Conservation (phyloP, 805 yeast species). For the Cyberlindnera amylophila region DNA sequence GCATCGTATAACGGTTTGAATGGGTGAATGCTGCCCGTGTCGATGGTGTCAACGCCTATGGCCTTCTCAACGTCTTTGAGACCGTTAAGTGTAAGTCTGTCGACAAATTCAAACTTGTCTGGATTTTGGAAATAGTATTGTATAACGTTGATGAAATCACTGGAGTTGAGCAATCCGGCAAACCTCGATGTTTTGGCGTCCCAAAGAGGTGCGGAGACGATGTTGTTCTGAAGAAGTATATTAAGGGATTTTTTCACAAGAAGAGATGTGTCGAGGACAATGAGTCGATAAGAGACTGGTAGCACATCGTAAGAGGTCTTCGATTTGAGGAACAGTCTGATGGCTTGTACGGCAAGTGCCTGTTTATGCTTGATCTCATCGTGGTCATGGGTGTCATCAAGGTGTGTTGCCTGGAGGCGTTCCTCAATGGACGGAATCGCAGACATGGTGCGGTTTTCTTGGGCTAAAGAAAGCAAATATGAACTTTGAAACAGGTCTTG, state of each 20-base stretch:
- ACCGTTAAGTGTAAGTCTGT: conserved; percentile 79
- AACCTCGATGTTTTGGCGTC: conserved; percentile 82
- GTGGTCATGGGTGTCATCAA: conserved; percentile 7
- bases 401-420: conserved; percentile 24
- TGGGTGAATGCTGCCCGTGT: conserved; percentile 86
- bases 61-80: conserved; percentile 82
- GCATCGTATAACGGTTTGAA: conserved; percentile 87
- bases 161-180: conserved; percentile 89
- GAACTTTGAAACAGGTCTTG: no score
- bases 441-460: conserved; percentile 3
- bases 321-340: conserved; percentile 76
- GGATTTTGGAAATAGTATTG: conserved; percentile 90
- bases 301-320: conserved; percentile 95
- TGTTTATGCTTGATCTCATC: conserved; percentile 35
- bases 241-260: conserved; percentile 87
- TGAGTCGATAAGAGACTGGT: conserved; percentile 89
- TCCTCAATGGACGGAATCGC: conserved; percentile 24
- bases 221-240: conserved; percentile 85
- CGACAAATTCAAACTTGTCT: conserved; percentile 83
- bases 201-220: conserved; percentile 97
- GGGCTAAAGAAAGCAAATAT: not conserved
- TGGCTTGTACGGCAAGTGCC: conserved; percentile 72
- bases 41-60: conserved; percentile 81
- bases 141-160: conserved; percentile 91
- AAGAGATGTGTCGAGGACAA: conserved; percentile 89